These are phyloP conservation scores for Cystobasidiaceae sp. DNA, from an alignment of 1,284 basidiomycete genomes.

Conservation along the genomic window DNA sequence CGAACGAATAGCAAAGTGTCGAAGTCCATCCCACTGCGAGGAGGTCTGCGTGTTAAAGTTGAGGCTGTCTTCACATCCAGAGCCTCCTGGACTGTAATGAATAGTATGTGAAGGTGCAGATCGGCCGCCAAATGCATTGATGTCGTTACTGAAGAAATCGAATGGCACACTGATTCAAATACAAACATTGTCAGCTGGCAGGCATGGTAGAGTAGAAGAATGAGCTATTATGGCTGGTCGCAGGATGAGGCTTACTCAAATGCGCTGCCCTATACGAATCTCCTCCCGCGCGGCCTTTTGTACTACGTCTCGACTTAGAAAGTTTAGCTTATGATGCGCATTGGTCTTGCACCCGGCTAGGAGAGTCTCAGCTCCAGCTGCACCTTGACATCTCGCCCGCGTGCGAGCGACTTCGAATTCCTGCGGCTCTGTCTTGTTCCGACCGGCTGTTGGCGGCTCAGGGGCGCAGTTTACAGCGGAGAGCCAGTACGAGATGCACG, in stretches of 20 bases:
- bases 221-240: no score
- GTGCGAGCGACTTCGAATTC: no score
- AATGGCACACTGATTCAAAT: background rate
- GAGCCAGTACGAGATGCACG: no score
- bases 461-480: no score
- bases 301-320: background rate
- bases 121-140: background rate
- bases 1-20: background rate
- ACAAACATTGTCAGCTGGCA: background rate
- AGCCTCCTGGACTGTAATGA: background rate
- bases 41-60: background rate
- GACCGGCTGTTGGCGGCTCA: background rate
- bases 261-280: background rate
- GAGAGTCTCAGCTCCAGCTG: no score
- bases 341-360: no score
- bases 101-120: background rate
- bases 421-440: no score
- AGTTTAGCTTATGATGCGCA: background rate
- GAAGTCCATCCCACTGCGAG: background rate
- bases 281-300: background rate
- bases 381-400: no score
- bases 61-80: background rate
- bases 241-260: background rate
- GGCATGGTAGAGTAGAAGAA: background rate
- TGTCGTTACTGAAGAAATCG: background rate